Evolutionary conservation across 768 basidiomycete genomes (phyloP).

Genomic region (Boletellus ananiceps): DNA sequence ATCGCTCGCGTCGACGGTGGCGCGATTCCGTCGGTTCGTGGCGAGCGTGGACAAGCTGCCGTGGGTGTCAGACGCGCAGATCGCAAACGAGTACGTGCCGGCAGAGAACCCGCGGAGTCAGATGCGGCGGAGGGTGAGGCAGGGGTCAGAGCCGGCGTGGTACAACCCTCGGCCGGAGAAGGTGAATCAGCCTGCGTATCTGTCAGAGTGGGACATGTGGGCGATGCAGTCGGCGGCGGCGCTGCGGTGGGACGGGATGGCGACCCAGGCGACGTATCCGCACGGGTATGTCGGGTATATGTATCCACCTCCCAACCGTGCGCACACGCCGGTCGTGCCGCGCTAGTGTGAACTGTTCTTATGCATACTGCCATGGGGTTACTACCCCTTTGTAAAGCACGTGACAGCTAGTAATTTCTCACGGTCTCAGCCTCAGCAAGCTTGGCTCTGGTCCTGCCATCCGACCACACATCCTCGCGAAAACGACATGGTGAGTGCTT

Average conservation of each 20-base stretch:
- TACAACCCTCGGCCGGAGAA: conserved; percentile 18
- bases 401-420: conserved; percentile 13
- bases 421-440: conserved; percentile 17
- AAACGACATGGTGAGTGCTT: conserved; percentile 44
- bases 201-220: conserved; percentile 23
- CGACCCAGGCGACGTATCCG: conserved; percentile 12
- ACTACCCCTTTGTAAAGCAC: neutral
- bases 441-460: conserved; percentile 7
- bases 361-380: too few relatives aligned
- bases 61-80: conserved; percentile 40
- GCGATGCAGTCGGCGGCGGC: conserved; percentile 20
- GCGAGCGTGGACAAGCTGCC: conserved; percentile 37
- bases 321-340: neutral
- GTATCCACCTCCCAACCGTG: conserved; percentile 7
- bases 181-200: conserved; percentile 2
- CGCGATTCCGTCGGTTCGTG: conserved; percentile 35
- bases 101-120: conserved; percentile 22
- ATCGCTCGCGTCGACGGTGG: conserved; percentile 24
- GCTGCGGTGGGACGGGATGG: conserved; percentile 4
- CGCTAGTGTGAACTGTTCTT: too few relatives aligned
- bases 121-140: conserved; percentile 8
- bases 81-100: conserved; percentile 44
- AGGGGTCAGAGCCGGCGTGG: conserved; percentile 27
- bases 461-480: conserved; percentile 29
- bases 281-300: conserved; percentile 24